phyloP scores from a whole-genome alignment of 2,329 filamentous ascomycete species.

The Colletotrichum lini region DNA sequence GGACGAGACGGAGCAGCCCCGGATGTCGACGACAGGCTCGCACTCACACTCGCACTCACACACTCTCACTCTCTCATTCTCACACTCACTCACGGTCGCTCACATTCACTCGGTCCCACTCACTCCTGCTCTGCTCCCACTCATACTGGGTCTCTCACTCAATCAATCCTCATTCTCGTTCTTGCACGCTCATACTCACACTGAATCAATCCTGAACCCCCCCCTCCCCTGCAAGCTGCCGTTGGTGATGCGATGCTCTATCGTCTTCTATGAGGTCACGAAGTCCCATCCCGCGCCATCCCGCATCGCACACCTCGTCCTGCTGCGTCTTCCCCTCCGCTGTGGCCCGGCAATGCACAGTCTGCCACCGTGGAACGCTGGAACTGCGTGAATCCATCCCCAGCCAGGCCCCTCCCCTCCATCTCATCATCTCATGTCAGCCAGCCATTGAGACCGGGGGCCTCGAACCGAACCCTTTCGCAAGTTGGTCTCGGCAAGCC shows the following conservation, averaged over 20 bases:
- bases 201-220: not conserved
- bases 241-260: not conserved
- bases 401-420: conserved; percentile 22
- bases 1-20: conserved; percentile 23
- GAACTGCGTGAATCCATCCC: conserved; percentile 31
- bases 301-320: conserved; percentile 3
- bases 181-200: too few species aligned
- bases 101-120: not conserved
- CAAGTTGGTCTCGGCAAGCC: conserved; percentile 6
- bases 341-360: conserved; percentile 37
- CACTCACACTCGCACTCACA: not conserved
- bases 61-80: not conserved
- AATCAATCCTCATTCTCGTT: too few species aligned
- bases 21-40: not conserved
- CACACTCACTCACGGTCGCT: not conserved
- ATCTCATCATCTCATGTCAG: conserved; percentile 30
- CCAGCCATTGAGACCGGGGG: conserved; percentile 22
- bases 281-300: conserved; percentile 32
- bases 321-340: not conserved
- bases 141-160: not conserved
- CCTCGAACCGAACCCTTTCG: not conserved
- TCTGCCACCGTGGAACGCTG: conserved; percentile 38
- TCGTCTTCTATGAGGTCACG: conserved; percentile 29
- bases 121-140: not conserved
- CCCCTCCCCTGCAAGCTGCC: conserved; percentile 15